These are phyloP conservation scores for Coemansia sp. DNA, from an alignment of 192 early-diverging fungal species.

Conservation along the genomic window DNA sequence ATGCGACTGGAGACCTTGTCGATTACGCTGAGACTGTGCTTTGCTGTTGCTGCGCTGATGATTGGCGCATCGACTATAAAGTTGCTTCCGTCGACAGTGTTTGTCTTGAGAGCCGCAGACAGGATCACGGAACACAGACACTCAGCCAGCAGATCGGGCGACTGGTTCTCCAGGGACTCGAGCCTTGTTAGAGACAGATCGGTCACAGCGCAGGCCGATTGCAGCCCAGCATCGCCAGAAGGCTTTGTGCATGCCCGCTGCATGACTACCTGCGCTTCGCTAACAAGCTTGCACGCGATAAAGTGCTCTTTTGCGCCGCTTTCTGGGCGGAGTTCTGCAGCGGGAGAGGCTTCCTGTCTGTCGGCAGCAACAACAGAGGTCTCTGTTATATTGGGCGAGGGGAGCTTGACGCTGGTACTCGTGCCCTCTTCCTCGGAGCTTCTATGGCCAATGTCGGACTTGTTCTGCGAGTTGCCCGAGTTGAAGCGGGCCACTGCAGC, in stretches of 20 bases:
- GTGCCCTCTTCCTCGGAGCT: background rate
- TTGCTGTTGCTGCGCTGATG: constrained; percentile 38
- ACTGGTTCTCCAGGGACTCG: constrained; percentile 30
- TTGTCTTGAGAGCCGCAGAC: constrained; percentile 17
- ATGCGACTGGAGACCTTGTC: constrained; percentile 37
- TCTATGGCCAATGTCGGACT: background rate
- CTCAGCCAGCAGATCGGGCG: constrained; percentile 41
- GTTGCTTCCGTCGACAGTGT: constrained; percentile 12
- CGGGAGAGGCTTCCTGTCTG: background rate
- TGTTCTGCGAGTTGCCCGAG: constrained; percentile 19
- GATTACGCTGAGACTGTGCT: constrained; percentile 24
- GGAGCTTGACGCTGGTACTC: background rate
- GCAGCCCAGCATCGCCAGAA: background rate
- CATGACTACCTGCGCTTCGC: constrained; percentile 49
- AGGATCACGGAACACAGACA: constrained; percentile 40
- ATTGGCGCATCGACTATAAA: constrained; percentile 47
- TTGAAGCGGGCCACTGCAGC: constrained; percentile 13
- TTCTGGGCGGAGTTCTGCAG: background rate
- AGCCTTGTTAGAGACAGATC: constrained; percentile 25
- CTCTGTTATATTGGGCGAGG: background rate
- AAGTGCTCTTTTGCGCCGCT: constrained; percentile 4
- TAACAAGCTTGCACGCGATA: constrained; percentile 37
- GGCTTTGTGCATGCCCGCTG: constrained; percentile 14
- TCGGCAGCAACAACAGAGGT: background rate
- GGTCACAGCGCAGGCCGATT: background rate